These are phyloP conservation scores for Phaeodactylum tricornutum DNA, from an alignment of 108 stramenopile genomes.

Conservation along the genomic window DNA sequence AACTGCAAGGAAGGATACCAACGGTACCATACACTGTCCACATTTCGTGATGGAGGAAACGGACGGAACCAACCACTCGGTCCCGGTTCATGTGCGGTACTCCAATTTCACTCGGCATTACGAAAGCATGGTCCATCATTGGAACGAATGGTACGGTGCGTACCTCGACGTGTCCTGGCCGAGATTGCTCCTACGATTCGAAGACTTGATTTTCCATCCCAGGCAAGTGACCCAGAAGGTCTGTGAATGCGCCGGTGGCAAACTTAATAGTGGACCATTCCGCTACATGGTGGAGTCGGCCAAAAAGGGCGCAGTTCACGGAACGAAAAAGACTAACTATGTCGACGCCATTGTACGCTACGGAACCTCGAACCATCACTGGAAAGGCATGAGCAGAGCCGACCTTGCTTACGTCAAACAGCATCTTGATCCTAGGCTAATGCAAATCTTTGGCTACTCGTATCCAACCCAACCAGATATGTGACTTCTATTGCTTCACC, in stretches of 20 bases:
- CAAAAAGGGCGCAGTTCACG: constrained; percentile 31
- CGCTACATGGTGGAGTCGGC: constrained; percentile 64
- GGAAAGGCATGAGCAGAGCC: constrained; percentile 18
- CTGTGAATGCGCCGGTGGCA: constrained; percentile 67
- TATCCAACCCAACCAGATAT: too few relatives aligned
- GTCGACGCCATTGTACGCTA: constrained; percentile 58
- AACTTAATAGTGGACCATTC: constrained; percentile 25
- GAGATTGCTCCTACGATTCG: constrained; percentile 57
- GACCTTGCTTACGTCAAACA: constrained; percentile 39
- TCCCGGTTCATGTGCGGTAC: constrained; percentile 16
- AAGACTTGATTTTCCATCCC: constrained; percentile 66
- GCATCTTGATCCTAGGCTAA: constrained; percentile 29
- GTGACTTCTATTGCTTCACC: too few relatives aligned
- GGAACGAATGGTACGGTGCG: constrained; percentile 62
- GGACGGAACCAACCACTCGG: not conserved
- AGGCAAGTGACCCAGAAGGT: constrained; percentile 31
- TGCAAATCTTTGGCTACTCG: constrained; percentile 22
- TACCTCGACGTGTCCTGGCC: constrained; percentile 50
- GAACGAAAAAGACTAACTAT: constrained; percentile 30
- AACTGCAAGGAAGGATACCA: too few relatives aligned
- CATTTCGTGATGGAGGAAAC: too few relatives aligned
- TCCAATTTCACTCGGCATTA: constrained; percentile 13
- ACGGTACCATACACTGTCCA: too few relatives aligned
- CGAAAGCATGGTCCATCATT: constrained; percentile 41
- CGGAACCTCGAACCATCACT: constrained; percentile 41